Evolutionary conservation across 1,139 yeast species (phyloP), one percentile per base, ranked within the genome.

Genomic region (Pichia sp.): DNA sequence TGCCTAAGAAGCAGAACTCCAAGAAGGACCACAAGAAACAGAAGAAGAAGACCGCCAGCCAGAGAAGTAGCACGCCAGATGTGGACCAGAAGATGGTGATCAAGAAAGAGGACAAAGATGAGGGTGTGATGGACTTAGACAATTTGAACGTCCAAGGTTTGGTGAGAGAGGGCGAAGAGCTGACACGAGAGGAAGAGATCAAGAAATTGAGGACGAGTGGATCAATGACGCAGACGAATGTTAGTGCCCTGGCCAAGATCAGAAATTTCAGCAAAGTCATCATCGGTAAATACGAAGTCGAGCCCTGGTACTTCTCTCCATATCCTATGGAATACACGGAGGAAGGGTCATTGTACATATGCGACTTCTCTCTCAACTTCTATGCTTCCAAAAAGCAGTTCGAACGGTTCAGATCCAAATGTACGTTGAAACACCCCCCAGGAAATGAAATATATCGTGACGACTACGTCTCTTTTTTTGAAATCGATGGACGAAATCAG

Each of bases 281-380:
- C 4, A 82, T 93, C 72, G 99, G 99, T 1, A 88, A 87, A 60
- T 90, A 85, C 70, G 88, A 88, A 60, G 89, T 95, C 50, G 99
- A 93, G 68, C 99, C 99, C 1, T 93, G 99, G 99, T 95, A 93
- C 71, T 93, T 95, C 67, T 88, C 97, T 2, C 98, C 99, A 0
- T 93, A 95, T 68, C 99, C 99, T 0, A 78, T 90, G 15, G 99
- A 93, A 68, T 78, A 90, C 55, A 90, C 97, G 0, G 98, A 92
- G 63, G 95, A 86, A 60, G 98, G 92, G 66, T 84, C 80, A 57
- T 80, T 93, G 26, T 93, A 87, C 69, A 86, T 95, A 47, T 95
- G 97, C 72, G 98, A 92, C 70, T 93, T 88, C 68, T 85, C 97
- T 2, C 72, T 95, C 58, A 84, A 88, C 55, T 95, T 89, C 70